Conservation (phyloP, 208 protist genomes). For the Phytomonas sp. region DNA sequence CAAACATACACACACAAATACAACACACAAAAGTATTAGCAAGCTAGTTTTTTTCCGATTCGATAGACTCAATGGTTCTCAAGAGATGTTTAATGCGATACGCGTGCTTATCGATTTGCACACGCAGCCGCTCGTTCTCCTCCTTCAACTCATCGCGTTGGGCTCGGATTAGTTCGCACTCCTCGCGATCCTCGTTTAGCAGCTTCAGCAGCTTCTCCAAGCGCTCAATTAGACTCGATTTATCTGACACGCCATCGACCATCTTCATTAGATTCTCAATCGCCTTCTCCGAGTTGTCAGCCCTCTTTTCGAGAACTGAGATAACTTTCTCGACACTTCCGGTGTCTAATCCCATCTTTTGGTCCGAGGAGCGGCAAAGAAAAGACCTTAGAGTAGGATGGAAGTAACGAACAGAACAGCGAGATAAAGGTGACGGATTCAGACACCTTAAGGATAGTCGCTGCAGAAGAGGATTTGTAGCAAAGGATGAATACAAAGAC, state of each 20-base stretch:
- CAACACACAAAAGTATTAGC: slow-evolving; percentile 1
- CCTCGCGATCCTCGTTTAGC: slow-evolving; percentile 58
- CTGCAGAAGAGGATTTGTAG: too few relatives aligned
- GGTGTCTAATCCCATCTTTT: too few relatives aligned
- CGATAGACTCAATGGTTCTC: slow-evolving; percentile 66
- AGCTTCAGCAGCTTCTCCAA: slow-evolving; percentile 52
- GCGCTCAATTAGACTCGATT: slow-evolving; percentile 19
- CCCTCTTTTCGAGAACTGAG: slow-evolving; percentile 42
- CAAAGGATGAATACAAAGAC: too few relatives aligned
- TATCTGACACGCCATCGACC: slow-evolving; percentile 4
- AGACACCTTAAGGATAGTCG: too few relatives aligned
- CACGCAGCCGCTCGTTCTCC: slow-evolving; percentile 63
- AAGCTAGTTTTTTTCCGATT: slow-evolving; percentile 14
- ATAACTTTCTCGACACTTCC: too few relatives aligned
- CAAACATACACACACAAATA: not conserved
- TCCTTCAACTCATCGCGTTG: slow-evolving; percentile 68
- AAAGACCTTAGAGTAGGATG: too few relatives aligned
- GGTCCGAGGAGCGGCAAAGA: too few relatives aligned
- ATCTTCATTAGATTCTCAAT: slow-evolving; percentile 33
- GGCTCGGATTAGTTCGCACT: slow-evolving; percentile 70
- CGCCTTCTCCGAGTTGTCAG: slow-evolving; percentile 31
- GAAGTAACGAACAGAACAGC: too few relatives aligned
- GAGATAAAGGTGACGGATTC: too few relatives aligned
- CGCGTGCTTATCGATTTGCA: slow-evolving; percentile 58
- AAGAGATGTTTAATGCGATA: slow-evolving; percentile 86